Base-by-base conservation (phyloP, 1,284 basidiomycete genomes). In the Ganoderma lucidum region DNA sequence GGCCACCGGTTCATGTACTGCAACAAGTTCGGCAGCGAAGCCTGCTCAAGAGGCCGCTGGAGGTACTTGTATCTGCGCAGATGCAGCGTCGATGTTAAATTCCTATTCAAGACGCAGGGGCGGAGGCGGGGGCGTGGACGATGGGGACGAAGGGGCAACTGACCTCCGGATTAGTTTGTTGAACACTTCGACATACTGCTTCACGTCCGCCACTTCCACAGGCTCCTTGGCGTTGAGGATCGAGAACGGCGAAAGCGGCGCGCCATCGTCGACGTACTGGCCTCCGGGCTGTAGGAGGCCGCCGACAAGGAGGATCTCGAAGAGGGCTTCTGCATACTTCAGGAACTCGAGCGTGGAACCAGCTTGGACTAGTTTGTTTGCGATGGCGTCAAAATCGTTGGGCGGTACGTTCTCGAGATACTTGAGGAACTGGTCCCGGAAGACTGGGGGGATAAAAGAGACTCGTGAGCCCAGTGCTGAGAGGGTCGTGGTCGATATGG, bases 211-310 rank as follows among this genome's bases (percentile, higher is more conserved):
- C 78, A 92, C 83, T 79, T 93, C 87, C 77, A 87, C 88, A 72
- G 94, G 91, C 77, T 92, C 89, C 78, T 90, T 91, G 73, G 93
- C 92, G 74, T 92, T 92, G 83, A 95, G 88, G 79, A 97, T 86
- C 69, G 94, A 92, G 84, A 97, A 96, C 56, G 94, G 92, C 60
- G 90, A 94, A 37, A 87, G 83, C 39, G 93, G 90, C 30, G 93
- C 92, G 64, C 89, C 90, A 75, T 97, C 96, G 73, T 98, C 96
- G 82, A 98, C 79, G 83, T 95, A 97, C 77, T 86, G 90, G 69
- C 97, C 97, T 66, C 97, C 97, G 32, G 97, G 97, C 81, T 98
- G 97, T 76, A 99, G 90, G 71, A 99, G 91, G 51, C 96, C 96
- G 64, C 97, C 97, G 78, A 96, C 92, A 77, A 98, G 89, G 78